Conservation (phyloP, 805 yeast species). For the Myxozyma sirexii region DNA sequence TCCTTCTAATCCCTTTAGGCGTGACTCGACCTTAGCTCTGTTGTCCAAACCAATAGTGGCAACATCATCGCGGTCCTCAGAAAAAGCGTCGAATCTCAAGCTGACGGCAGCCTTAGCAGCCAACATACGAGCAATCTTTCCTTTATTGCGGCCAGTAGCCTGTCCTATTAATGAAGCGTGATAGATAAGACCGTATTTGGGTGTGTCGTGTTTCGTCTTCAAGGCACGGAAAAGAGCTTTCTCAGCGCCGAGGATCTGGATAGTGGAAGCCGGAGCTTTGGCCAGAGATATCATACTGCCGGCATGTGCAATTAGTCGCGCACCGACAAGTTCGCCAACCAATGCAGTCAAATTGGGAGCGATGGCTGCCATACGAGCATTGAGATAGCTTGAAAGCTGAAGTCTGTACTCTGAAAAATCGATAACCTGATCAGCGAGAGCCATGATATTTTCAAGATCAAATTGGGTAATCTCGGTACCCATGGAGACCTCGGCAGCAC, state of each 20-base stretch:
- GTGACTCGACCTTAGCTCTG: constrained; percentile 89
- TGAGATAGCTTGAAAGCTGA: constrained; percentile 86
- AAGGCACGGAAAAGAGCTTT: constrained; percentile 98
- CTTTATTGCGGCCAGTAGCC: constrained; percentile 97
- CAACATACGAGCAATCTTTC: constrained; percentile 96
- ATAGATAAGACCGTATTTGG: constrained; percentile 95
- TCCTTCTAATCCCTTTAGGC: constrained; percentile 94
- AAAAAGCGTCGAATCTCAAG: constrained; percentile 91
- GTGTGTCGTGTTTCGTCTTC: constrained; percentile 98
- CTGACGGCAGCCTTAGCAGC: constrained; percentile 99
- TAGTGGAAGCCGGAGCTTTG: constrained; percentile 98
- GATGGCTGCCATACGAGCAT: constrained; percentile 96
- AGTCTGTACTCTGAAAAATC: constrained; percentile 96
- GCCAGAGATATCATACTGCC: constrained; percentile 94
- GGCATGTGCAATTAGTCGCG: constrained; percentile 95
- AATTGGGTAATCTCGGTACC: constrained; percentile 96
- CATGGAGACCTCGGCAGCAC: constrained; percentile 99
- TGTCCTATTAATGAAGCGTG: constrained; percentile 97
- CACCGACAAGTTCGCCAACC: constrained; percentile 98
- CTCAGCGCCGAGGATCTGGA: constrained; percentile 98
- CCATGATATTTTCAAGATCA: constrained; percentile 84
- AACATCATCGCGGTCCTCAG: constrained; percentile 95
- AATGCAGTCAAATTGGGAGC: constrained; percentile 96
- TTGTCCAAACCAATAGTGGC: constrained; percentile 92
- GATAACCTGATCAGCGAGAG: constrained; percentile 93